A percentile compares a stretch with the other conserved stretches of the same genome.
Conservation (phyloP, 2,329 filamentous ascomycete species). For the Phialophora macrospora region DNA sequence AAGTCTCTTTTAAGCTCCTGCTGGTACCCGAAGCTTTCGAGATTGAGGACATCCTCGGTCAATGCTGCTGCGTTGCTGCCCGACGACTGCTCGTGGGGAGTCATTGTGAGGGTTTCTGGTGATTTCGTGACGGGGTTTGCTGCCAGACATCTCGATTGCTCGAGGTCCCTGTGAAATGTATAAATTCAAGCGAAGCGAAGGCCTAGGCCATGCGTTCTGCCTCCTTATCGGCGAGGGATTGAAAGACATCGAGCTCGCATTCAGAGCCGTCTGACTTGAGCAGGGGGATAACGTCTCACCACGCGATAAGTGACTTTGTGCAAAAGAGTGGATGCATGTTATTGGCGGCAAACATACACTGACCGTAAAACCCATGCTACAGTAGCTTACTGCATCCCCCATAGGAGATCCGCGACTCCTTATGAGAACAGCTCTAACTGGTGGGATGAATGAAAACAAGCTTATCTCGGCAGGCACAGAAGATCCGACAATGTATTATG, state of each 20-base stretch:
- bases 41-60: conserved; percentile 21
- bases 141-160: conserved; percentile 7
- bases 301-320: neutral
- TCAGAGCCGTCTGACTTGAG: conserved; percentile 6
- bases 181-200: conserved; percentile 8
- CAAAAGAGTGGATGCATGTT: neutral
- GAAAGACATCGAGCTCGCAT: neutral
- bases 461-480: conserved; percentile 7
- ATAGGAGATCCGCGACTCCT: conserved; percentile 5
- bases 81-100: conserved; percentile 13
- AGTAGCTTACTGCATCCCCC: conserved; percentile 5
- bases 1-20: conserved; percentile 63
- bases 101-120: conserved; percentile 6
- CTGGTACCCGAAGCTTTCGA: conserved; percentile 22
- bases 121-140: conserved; percentile 1
- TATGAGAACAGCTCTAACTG: neutral
- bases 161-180: conserved; percentile 9
- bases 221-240: conserved; percentile 17
- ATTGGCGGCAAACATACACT: conserved; percentile 1
- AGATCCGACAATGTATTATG: neutral
- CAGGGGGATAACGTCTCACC: neutral
- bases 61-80: conserved; percentile 8
- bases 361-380: conserved; percentile 1
- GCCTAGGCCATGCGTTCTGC: conserved; percentile 12
- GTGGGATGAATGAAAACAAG: neutral